Evolutionary conservation across 1,284 basidiomycete species (phyloP), one percentile per base, ranked within the genome.

Genomic region (Ustilago tritici): DNA sequence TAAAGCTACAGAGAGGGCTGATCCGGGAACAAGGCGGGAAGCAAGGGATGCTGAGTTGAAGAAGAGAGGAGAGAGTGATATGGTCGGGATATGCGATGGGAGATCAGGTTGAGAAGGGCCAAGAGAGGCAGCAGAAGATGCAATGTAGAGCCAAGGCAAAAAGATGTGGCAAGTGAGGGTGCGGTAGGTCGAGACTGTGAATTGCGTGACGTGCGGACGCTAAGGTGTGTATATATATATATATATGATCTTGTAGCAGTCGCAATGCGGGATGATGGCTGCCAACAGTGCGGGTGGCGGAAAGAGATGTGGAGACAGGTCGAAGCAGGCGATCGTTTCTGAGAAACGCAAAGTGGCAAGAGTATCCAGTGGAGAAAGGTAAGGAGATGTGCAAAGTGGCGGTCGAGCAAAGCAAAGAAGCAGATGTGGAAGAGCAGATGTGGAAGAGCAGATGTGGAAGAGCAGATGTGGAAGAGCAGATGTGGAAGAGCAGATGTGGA

Each of bases 51-150:
- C 41, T 12, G 23, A 19, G 14, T 28, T 19, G 46, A 15, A 28
- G 49, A 32, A 32, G 12, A 46, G 43, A 19, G n/a, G n/a, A 17
- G 43, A 46, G 40, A 38, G 36, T 38, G 14, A 38, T 14, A 38
- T 10, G 36, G 36, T 15, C 28, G 28, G 38, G 38, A 15, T 36
- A 46, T 15, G 15, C n/a, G 55, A 14, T n/a, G 3, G 56, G 4
- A 14, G 14, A 47, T 34, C 28, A 8, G 34, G 32, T 9, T 35
- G 36, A 23, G 14, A 12, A n/a, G 23, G 54, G 23, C 35, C 19
- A 35, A 60, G 32, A 60, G 34, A 60, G 40, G 58, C 41, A 60
- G 56, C 56, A 60, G 28, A 10, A 4, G 47, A 50, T 50, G 47
- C 46, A 60, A 17, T 34, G 23, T 34, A 36, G n/a, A 36, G 15